Evolutionary conservation across 2,329 filamentous ascomycete genomes (phyloP).

Genomic region (Chaetothyriales sp.): DNA sequence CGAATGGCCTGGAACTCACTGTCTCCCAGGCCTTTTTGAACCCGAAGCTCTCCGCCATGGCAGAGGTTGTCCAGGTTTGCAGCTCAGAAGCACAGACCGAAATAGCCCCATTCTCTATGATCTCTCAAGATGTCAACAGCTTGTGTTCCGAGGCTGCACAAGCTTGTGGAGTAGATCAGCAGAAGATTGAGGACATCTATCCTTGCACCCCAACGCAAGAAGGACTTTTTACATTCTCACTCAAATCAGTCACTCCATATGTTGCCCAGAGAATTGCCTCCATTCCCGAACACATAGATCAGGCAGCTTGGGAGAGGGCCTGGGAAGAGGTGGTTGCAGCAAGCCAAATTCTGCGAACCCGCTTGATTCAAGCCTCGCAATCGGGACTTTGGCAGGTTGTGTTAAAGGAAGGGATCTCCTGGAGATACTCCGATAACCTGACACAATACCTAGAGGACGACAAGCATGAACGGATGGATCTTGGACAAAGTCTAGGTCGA

Average conservation of each 20-base stretch:
- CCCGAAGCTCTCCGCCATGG: conserved; percentile 31
- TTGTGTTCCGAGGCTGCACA: conserved; percentile 25
- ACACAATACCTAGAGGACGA: conserved; percentile 17
- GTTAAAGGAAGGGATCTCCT: conserved; percentile 23
- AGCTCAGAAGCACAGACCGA: conserved; percentile 9
- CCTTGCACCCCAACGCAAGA: conserved; percentile 32
- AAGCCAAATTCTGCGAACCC: conserved; percentile 35
- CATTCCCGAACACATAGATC: conserved; percentile 25
- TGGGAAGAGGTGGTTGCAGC: conserved; percentile 33
- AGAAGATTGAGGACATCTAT: conserved; percentile 26
- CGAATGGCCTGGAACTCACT: conserved; percentile 12
- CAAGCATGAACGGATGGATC: conserved; percentile 20
- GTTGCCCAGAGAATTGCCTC: conserved; percentile 32
- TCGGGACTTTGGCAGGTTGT: conserved; percentile 28
- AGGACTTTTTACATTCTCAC: conserved; percentile 32
- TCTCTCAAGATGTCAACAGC: conserved; percentile 22
- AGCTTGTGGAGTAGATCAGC: conserved; percentile 21
- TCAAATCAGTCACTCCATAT: conserved; percentile 34
- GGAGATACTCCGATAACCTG: conserved; percentile 21
- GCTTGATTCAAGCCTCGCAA: conserved; percentile 27
- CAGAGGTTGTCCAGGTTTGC: conserved; percentile 24
- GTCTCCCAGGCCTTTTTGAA: conserved; percentile 21
- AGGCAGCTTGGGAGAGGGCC: conserved; percentile 30
- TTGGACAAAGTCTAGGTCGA: conserved; percentile 23
- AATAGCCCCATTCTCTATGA: conserved; percentile 10